Percentiles rank a stretch among this genome's conserved stretches.
These are phyloP conservation scores for Climacium dendroides DNA, from an alignment of 225 moss, liverwort and hornwort species.

Conservation along the genomic window DNA sequence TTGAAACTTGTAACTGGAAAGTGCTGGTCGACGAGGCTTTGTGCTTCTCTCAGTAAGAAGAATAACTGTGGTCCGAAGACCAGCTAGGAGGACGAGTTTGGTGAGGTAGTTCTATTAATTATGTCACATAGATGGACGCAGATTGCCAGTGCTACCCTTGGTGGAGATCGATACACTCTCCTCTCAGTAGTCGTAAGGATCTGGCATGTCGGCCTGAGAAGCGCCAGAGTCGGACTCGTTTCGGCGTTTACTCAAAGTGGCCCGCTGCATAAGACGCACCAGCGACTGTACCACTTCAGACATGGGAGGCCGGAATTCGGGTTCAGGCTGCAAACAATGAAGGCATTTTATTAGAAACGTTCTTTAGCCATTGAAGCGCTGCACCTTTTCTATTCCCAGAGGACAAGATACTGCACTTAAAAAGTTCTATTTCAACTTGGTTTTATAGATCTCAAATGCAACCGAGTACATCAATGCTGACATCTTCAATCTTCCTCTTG, in stretches of 20 bases:
- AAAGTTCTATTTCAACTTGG: not conserved
- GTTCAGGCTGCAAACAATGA: conserved; percentile 48
- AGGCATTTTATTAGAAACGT: not conserved
- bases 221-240: conserved; percentile 7
- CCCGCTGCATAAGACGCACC: conserved; percentile 70
- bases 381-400: not conserved
- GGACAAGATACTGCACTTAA: not conserved
- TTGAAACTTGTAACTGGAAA: not conserved
- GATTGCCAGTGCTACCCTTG: not conserved
- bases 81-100: not conserved
- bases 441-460: not conserved
- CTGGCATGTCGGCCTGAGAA: not conserved
- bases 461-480: not conserved
- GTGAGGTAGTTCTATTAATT: not conserved
- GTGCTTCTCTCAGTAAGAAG: not conserved
- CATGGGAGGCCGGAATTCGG: conserved; percentile 76
- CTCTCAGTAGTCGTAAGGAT: not conserved
- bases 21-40: not conserved
- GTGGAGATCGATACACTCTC: not conserved
- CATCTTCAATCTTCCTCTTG: not conserved
- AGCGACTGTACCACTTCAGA: conserved; percentile 73
- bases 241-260: conserved; percentile 48
- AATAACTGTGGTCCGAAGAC: not conserved
- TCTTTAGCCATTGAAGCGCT: not conserved
- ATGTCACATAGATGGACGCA: not conserved